These are phyloP conservation scores for Aspergillus texensis DNA, from an alignment of 2,329 filamentous ascomycete genomes.

Conservation along the genomic window DNA sequence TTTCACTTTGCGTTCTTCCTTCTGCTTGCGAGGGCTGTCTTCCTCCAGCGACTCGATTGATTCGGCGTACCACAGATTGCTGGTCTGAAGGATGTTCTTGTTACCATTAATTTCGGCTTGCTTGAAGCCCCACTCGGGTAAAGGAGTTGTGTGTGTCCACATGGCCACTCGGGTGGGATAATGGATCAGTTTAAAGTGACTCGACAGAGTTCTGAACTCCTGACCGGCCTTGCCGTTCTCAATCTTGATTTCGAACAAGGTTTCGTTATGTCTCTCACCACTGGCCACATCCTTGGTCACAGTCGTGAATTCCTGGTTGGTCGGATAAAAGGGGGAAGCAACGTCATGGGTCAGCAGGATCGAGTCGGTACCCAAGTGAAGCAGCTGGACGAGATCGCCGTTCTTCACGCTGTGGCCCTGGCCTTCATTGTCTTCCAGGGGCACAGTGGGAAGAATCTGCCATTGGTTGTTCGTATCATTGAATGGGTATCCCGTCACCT, in stretches of 20 bases:
- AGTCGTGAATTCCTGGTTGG: slow-evolving; percentile 97
- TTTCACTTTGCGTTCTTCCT: slow-evolving; percentile 78
- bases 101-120: slow-evolving; percentile 99
- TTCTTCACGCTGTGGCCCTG: slow-evolving; percentile 71
- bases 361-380: slow-evolving; percentile 82
- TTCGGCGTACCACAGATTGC: slow-evolving; percentile 93
- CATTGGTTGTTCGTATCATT: slow-evolving; percentile 99
- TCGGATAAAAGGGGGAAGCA: slow-evolving; percentile 92
- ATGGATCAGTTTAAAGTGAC: slow-evolving; percentile 95
- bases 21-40: slow-evolving; percentile 73
- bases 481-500: slow-evolving; percentile 96
- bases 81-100: slow-evolving; percentile 87
- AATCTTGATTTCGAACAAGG: slow-evolving; percentile 87
- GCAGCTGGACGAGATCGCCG: slow-evolving; percentile 82
- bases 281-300: slow-evolving; percentile 72
- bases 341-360: slow-evolving; percentile 93
- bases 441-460: slow-evolving; percentile 77
- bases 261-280: slow-evolving; percentile 79
- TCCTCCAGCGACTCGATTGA: slow-evolving; percentile 78
- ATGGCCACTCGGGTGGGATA: slow-evolving; percentile 94
- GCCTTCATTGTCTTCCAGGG: slow-evolving; percentile 56
- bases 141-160: slow-evolving; percentile 94
- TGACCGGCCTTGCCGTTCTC: slow-evolving; percentile 80
- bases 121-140: slow-evolving; percentile 97
- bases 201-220: slow-evolving; percentile 86